A percentile compares a stretch with the other conserved stretches of the same genome.
Evolutionary conservation across 345 rosid species (phyloP).

Genomic region (Hypericum androsaemum): DNA sequence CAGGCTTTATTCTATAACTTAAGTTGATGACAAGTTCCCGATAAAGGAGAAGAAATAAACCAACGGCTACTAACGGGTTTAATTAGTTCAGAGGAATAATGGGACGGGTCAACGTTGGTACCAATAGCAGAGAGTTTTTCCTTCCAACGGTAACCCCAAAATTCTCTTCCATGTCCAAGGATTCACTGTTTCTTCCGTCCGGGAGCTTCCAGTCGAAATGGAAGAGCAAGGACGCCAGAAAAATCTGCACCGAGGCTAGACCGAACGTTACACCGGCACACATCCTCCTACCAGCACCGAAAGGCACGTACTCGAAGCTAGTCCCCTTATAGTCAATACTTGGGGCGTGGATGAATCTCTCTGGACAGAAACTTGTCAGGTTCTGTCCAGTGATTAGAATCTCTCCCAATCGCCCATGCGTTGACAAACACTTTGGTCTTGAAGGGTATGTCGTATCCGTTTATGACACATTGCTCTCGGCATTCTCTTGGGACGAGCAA

Average conservation of each 20-base stretch:
- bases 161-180: not conserved
- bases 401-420: not conserved
- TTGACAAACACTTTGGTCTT: not conserved
- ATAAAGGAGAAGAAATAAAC: no score
- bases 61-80: no score
- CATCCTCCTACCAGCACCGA: not conserved
- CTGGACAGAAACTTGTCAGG: not conserved
- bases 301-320: not conserved
- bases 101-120: no score
- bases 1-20: no score
- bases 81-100: no score
- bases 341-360: not conserved
- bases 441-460: not conserved
- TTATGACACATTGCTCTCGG: not conserved
- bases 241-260: not conserved
- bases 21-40: no score
- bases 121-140: not conserved
- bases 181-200: not conserved
- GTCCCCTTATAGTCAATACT: not conserved
- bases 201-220: constrained; percentile 1
- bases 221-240: not conserved
- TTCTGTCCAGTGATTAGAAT: not conserved
- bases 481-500: not conserved
- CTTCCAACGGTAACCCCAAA: not conserved
- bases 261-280: not conserved